Evolutionary conservation across 78 protist genomes (phyloP).

Genomic region (Cyanophora paradoxa): DNA sequence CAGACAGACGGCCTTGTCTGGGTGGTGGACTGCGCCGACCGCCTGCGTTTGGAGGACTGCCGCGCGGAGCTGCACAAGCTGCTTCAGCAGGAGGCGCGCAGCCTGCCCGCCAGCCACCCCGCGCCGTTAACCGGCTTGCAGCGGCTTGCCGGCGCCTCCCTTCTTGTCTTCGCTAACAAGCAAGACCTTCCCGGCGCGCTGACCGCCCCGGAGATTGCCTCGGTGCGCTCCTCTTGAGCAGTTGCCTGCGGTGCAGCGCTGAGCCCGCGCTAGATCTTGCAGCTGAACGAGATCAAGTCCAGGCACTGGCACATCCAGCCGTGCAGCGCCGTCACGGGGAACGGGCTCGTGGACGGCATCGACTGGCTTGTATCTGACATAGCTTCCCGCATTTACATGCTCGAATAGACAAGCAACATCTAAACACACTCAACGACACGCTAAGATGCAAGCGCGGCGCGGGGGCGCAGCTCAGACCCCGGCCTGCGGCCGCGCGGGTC

Average conservation of each 20-base stretch:
- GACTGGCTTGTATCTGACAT: slow-evolving; percentile 94
- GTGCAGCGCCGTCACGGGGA: slow-evolving; percentile 89
- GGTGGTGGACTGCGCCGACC: slow-evolving; percentile 91
- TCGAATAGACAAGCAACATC: slow-evolving; percentile 53
- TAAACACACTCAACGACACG: no score
- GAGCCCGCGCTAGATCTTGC: no score
- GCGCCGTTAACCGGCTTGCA: no score
- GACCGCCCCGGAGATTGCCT: slow-evolving; percentile 55
- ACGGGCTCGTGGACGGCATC: slow-evolving; percentile 83
- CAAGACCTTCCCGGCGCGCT: slow-evolving; percentile 89
- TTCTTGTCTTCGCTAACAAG: slow-evolving; percentile 95
- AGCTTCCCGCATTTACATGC: slow-evolving; percentile 77
- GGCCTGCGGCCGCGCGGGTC: no score
- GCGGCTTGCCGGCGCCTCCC: slow-evolving; percentile 90
- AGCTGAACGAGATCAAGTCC: slow-evolving; percentile 42
- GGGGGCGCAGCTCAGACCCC: no score
- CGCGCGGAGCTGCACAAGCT: slow-evolving; percentile 47
- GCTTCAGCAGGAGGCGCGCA: slow-evolving; percentile 52
- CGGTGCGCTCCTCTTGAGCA: slow-evolving; percentile 22
- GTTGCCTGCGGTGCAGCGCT: no score
- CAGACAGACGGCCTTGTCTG: slow-evolving; percentile 95
- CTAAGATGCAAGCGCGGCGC: no score
- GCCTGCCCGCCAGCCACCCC: no score
- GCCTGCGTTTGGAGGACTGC: slow-evolving; percentile 80
- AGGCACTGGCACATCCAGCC: slow-evolving; percentile 74